A percentile compares a stretch with the other conserved stretches of the same genome.
Evolutionary conservation across 352 stramenopile genomes (phyloP).

Genomic region (Pythium monospermum): DNA sequence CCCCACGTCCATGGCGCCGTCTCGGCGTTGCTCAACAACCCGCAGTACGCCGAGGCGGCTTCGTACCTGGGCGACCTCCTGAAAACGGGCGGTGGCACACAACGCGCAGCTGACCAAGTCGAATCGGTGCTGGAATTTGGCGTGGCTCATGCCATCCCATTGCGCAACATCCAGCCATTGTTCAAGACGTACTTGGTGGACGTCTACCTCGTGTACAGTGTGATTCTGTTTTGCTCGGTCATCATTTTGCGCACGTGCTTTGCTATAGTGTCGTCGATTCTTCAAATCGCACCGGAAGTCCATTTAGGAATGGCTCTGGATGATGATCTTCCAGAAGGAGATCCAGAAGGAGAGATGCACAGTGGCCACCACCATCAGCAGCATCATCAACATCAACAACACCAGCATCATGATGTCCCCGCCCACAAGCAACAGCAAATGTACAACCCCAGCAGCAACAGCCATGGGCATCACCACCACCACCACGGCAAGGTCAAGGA

Average conservation of each 20-base stretch:
- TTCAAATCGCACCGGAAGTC: constrained; percentile 36
- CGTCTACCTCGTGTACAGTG: constrained; percentile 81
- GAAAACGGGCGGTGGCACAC: constrained; percentile 44
- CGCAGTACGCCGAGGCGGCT: constrained; percentile 33
- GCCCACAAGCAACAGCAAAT: no score
- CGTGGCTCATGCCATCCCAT: constrained; percentile 40
- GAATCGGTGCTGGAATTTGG: constrained; percentile 53
- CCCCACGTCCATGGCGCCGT: constrained; percentile 27
- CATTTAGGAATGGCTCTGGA: constrained; percentile 22
- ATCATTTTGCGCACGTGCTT: constrained; percentile 80
- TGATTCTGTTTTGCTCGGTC: constrained; percentile 76
- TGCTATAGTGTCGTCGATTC: constrained; percentile 56
- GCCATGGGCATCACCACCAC: neutral
- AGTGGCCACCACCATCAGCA: neutral
- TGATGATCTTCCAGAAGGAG: constrained; percentile 6
- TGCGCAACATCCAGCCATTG: constrained; percentile 55
- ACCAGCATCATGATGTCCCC: neutral
- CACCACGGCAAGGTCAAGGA: neutral
- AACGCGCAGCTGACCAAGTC: constrained; percentile 51
- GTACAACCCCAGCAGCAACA: no score
- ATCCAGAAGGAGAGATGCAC: neutral
- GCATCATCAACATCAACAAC: neutral
- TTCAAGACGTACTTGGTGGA: constrained; percentile 85
- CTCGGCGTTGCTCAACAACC: constrained; percentile 34
- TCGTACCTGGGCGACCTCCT: constrained; percentile 53